phyloP scores from a whole-genome alignment of 768 basidiomycete genomes.

The Amanita rimosa region DNA sequence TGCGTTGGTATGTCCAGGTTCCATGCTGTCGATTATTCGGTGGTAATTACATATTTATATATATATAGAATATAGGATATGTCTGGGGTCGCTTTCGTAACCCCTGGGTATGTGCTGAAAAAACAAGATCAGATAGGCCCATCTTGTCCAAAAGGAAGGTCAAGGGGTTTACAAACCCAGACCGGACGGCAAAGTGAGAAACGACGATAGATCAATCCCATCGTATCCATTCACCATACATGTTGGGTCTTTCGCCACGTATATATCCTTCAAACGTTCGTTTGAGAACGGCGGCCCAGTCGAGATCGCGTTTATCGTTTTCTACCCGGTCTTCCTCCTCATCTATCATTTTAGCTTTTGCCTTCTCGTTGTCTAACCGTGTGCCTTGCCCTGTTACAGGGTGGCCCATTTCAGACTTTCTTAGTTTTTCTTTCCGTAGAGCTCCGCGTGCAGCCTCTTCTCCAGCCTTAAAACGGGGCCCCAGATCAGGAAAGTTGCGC shows the following conservation, averaged over 20 bases:
- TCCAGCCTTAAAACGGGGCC: slow-evolving; percentile 60
- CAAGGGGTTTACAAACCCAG: not conserved
- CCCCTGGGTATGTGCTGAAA: slow-evolving; percentile 2
- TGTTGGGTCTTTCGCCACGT: slow-evolving; percentile 79
- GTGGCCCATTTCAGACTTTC: not conserved
- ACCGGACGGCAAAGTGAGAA: not conserved
- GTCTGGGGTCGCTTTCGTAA: not conserved
- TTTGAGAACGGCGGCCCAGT: slow-evolving; percentile 86
- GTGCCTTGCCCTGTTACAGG: not conserved
- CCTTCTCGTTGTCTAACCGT: not conserved
- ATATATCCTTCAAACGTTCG: slow-evolving; percentile 90
- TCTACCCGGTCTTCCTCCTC: slow-evolving; percentile 26
- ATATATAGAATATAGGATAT: slow-evolving; percentile 4
- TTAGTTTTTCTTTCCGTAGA: slow-evolving; percentile 11
- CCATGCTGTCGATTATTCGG: not conserved
- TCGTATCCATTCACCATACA: slow-evolving; percentile 75
- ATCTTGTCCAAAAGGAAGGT: not conserved
- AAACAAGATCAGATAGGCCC: not conserved
- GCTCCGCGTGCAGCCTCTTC: slow-evolving; percentile 52
- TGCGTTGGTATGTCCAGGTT: not conserved
- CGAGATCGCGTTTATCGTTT: slow-evolving; percentile 64
- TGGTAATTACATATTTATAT: slow-evolving; percentile 4
- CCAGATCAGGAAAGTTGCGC: slow-evolving; percentile 88
- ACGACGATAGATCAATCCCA: slow-evolving; percentile 16
- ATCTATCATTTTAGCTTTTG: slow-evolving; percentile 7